phyloP scores from a whole-genome alignment of 306 rosid genomes.

The Castanea crenata region DNA sequence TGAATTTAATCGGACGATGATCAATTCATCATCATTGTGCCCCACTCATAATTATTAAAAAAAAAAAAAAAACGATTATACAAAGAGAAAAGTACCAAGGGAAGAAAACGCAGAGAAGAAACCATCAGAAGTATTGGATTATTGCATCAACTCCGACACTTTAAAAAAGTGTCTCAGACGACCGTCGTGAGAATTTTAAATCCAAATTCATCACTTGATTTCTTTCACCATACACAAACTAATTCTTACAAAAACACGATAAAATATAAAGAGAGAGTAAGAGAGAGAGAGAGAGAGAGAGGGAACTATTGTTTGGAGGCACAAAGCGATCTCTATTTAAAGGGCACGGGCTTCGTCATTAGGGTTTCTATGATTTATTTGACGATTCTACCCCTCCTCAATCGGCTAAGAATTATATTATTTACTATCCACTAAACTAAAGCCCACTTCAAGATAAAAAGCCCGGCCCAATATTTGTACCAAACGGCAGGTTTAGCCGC shows the following conservation, averaged over 20 bases:
- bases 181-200: slow-evolving; percentile 61
- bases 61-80: background rate
- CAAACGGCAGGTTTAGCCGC: background rate
- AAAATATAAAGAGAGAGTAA: accelerated
- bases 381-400: background rate
- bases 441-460: background rate
- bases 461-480: background rate
- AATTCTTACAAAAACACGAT: background rate
- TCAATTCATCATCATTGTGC: slow-evolving; percentile 28
- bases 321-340: background rate
- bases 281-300: no score
- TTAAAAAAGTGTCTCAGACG: slow-evolving; percentile 37
- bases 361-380: slow-evolving; percentile 17
- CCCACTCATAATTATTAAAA: background rate
- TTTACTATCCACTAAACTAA: background rate
- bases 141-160: slow-evolving; percentile 35
- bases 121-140: slow-evolving; percentile 50
- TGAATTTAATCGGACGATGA: slow-evolving; percentile 24
- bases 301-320: no score
- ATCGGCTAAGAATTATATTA: background rate
- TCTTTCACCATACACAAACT: background rate
- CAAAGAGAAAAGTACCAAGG: no score
- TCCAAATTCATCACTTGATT: slow-evolving; percentile 49
- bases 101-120: background rate
- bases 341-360: slow-evolving; percentile 5